A percentile compares a stretch with the other conserved stretches of the same genome.
Evolutionary conservation across 768 basidiomycete genomes (phyloP).

Genomic region (Termitomyces sp.): DNA sequence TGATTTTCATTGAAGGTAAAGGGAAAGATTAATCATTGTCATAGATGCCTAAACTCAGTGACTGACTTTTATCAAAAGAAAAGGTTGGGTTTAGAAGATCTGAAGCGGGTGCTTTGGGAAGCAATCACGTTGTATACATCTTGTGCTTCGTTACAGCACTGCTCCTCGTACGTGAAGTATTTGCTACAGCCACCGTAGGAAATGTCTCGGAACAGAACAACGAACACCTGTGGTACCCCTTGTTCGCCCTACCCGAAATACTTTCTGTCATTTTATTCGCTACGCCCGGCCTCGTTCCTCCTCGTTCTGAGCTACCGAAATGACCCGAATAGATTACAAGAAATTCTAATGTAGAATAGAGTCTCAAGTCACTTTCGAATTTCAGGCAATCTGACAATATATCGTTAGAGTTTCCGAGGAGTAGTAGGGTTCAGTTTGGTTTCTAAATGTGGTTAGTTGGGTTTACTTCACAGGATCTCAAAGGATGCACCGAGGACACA

Average conservation of each 20-base stretch:
- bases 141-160: constrained; percentile 27
- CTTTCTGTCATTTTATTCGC: constrained; percentile 28
- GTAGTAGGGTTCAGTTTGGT: no score
- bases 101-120: constrained; percentile 14
- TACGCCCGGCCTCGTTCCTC: constrained; percentile 28
- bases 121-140: constrained; percentile 23
- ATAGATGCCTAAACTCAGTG: neutral
- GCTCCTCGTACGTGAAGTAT: constrained; percentile 33
- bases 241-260: constrained; percentile 32
- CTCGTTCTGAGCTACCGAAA: constrained; percentile 12
- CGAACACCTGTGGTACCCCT: constrained; percentile 38
- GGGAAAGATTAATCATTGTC: constrained; percentile 8
- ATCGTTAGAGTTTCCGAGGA: no score
- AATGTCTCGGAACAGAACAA: constrained; percentile 19
- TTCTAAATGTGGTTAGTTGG: neutral
- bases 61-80: neutral
- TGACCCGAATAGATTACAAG: constrained; percentile 15
- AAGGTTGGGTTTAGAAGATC: neutral
- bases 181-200: constrained; percentile 25
- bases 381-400: no score
- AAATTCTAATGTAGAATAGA: no score
- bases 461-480: no score
- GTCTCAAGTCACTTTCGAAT: no score
- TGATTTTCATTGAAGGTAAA: constrained; percentile 16
- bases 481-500: no score